Conservation (phyloP, 805 yeast genomes). For the Maudiozyma serrabonitensis region DNA sequence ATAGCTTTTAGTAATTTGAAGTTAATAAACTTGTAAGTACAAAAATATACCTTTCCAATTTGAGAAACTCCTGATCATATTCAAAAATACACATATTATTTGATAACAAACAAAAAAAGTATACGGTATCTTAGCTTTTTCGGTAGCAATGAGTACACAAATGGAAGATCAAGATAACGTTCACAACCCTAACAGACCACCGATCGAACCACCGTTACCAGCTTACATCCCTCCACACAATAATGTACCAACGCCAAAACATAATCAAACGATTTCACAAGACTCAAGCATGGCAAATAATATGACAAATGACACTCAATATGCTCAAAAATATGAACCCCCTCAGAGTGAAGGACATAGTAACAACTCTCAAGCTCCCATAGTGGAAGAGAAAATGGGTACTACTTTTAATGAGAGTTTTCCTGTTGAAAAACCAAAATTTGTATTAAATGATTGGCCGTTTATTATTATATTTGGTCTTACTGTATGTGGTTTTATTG, state of each 20-base stretch:
- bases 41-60: background rate
- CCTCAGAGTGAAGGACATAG: slow-evolving; percentile 23
- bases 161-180: background rate
- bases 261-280: background rate
- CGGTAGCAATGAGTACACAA: background rate
- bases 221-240: background rate
- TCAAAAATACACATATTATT: too few species aligned
- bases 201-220: slow-evolving; percentile 14
- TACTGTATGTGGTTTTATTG: slow-evolving; percentile 55
- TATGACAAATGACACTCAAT: background rate
- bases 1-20: too few species aligned
- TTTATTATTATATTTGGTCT: slow-evolving; percentile 46
- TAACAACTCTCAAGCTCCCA: slow-evolving; percentile 24
- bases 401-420: slow-evolving; percentile 56
- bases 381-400: slow-evolving; percentile 5
- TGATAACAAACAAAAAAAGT: too few species aligned
- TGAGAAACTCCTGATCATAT: too few species aligned
- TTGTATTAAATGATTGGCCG: slow-evolving; percentile 63
- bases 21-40: too few species aligned
- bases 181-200: background rate
- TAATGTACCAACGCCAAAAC: background rate
- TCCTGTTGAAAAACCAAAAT: slow-evolving; percentile 37
- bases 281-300: background rate
- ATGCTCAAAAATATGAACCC: slow-evolving; percentile 15
- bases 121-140: too few species aligned